Percentiles rank a stretch among this genome's conserved stretches.
Evolutionary conservation across 2,329 filamentous ascomycete species (phyloP).

Genomic region (Thielaviopsis cerberus): DNA sequence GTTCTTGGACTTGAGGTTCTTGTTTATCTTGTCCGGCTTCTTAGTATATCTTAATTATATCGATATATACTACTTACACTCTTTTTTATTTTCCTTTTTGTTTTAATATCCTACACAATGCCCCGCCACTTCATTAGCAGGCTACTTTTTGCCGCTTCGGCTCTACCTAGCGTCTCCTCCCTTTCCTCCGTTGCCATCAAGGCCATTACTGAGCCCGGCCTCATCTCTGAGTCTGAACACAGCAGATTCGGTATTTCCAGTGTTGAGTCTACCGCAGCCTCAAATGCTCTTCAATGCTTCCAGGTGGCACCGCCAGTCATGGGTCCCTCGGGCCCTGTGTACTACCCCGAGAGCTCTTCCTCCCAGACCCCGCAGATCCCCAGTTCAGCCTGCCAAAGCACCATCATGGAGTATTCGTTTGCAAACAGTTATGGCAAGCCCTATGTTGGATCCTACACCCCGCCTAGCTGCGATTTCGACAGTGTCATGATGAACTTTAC

Average conservation of each 20-base stretch:
- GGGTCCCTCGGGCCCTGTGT: slow-evolving; percentile 24
- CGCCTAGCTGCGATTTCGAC: slow-evolving; percentile 53
- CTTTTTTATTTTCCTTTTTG: background rate
- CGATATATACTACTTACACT: background rate
- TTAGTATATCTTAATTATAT: background rate
- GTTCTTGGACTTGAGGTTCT: background rate
- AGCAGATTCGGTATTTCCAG: background rate
- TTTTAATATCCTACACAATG: background rate
- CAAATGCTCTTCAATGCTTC: slow-evolving; percentile 33
- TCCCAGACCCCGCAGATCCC: slow-evolving; percentile 10
- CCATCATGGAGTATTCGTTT: slow-evolving; percentile 56
- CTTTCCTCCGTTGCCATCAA: background rate
- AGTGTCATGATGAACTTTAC: slow-evolving; percentile 60
- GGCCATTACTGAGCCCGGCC: background rate
- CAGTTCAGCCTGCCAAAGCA: slow-evolving; percentile 26
- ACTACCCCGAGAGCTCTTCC: slow-evolving; percentile 14
- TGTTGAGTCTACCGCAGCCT: background rate
- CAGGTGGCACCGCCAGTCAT: slow-evolving; percentile 50
- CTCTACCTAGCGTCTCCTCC: background rate
- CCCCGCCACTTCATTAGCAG: background rate
- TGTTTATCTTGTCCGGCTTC: background rate
- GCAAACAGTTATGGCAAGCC: slow-evolving; percentile 54
- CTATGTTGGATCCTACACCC: slow-evolving; percentile 48
- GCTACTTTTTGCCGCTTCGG: background rate
- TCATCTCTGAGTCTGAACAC: background rate